These are phyloP conservation scores for Lablab purpureus DNA, from an alignment of 306 rosid genomes.

Conservation along the genomic window DNA sequence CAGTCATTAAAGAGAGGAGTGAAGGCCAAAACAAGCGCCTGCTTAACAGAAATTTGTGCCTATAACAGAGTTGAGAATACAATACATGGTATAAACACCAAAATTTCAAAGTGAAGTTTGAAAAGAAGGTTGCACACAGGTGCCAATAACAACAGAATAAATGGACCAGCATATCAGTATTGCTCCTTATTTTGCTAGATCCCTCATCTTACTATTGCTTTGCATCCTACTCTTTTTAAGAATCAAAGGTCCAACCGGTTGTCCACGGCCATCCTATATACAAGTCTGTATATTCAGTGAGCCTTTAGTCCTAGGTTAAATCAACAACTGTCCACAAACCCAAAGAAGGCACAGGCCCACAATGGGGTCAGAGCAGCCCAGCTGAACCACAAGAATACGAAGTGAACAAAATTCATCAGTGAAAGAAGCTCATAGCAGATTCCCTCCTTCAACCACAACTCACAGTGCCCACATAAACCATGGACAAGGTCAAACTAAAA, in stretches of 20 bases:
- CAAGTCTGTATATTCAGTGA: background rate
- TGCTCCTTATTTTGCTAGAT: background rate
- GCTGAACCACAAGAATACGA: background rate
- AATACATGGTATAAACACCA: constrained; percentile 17
- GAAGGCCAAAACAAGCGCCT: background rate
- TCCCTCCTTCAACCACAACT: constrained; percentile 34
- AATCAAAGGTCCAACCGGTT: constrained; percentile 32
- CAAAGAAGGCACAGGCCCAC: constrained; percentile 48
- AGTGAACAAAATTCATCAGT: constrained; percentile 15
- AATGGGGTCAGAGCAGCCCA: constrained; percentile 42
- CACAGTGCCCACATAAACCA: constrained; percentile 46
- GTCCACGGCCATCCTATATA: background rate
- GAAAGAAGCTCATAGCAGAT: constrained; percentile 6
- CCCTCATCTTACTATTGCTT: background rate
- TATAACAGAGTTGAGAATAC: background rate
- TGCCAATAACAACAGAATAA: background rate
- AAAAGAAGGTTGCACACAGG: background rate
- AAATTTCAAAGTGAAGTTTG: constrained; percentile 9
- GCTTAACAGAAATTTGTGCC: background rate
- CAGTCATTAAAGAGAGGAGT: background rate
- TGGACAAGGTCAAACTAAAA: constrained; percentile 52
- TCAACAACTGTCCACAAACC: background rate
- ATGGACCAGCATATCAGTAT: background rate
- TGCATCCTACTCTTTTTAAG: background rate
- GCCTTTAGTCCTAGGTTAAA: constrained; percentile 7